These are phyloP conservation scores for Sclerotiophoma versabilis DNA, from an alignment of 2,329 filamentous ascomycete genomes.

Conservation along the genomic window DNA sequence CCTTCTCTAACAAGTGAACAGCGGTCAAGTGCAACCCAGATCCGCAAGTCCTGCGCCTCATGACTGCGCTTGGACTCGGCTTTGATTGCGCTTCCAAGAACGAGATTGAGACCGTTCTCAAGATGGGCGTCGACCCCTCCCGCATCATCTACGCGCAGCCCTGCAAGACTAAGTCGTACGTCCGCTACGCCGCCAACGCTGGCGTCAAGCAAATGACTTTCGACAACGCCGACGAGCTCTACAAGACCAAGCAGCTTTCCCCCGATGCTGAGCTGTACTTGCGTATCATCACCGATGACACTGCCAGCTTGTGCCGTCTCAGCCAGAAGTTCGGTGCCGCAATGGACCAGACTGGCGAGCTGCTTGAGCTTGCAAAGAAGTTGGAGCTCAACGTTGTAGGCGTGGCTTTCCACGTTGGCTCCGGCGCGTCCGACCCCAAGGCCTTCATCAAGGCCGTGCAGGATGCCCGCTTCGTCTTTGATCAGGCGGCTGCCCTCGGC, in stretches of 20 bases:
- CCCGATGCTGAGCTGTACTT: constrained; percentile 90
- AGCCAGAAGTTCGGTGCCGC: constrained; percentile 98
- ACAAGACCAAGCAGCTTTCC: constrained; percentile 94
- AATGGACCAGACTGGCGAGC: constrained; percentile 77
- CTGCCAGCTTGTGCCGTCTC: constrained; percentile 88
- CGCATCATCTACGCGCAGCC: constrained; percentile 99
- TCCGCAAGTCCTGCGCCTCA: constrained; percentile 83
- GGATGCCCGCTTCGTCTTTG: constrained; percentile 88
- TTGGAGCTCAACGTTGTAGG: constrained; percentile 90
- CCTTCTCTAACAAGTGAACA: constrained; percentile 50
- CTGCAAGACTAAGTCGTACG: constrained; percentile 98
- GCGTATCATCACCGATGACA: constrained; percentile 95
- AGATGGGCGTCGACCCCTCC: constrained; percentile 80
- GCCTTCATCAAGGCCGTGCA: constrained; percentile 90
- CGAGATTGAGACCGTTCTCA: constrained; percentile 91
- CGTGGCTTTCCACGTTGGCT: constrained; percentile 97
- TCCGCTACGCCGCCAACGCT: constrained; percentile 83
- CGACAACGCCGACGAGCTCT: constrained; percentile 96
- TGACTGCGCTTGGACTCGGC: constrained; percentile 86
- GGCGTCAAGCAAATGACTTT: constrained; percentile 99
- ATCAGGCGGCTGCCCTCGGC: constrained; percentile 78
- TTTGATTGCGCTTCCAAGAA: constrained; percentile 99
- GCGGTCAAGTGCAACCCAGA: constrained; percentile 99
- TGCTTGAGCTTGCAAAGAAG: constrained; percentile 80
- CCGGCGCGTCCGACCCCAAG: constrained; percentile 90